Base-by-base conservation (phyloP, 1,284 basidiomycete species). In the Hortiboletus rubellus region DNA sequence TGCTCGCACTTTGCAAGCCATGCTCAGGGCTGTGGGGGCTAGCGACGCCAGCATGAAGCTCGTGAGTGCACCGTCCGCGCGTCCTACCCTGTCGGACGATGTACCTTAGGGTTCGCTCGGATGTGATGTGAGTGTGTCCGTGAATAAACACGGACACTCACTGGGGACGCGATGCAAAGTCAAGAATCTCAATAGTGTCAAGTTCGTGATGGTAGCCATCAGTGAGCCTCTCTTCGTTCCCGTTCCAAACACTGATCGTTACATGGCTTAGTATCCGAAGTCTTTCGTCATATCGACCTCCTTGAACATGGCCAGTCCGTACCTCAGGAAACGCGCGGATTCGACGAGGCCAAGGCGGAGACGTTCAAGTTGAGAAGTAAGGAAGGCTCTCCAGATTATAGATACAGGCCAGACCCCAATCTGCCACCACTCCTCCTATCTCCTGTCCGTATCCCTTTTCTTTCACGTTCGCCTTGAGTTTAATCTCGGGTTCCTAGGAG, bases 21-120 rank as follows among this genome's bases (percentile, higher is more conserved):
- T 97, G 18, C 76, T 99, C 15, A 84, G 96, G 8, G 81, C 91
- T 10, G 80, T 97, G 6, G 94, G 93, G 0, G 87, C 92, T 0
- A 94, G 93, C 50, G 94, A 97, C 70, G 96, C 94, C 1, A 97
- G 97, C 69, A 98, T 99, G 97, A 96, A 99, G 66, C 87, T 95
- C 73, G 95, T 93, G 72, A 62, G 72, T 60, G 18, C 42, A n/a
- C 40, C 22, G 12, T 33, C 24, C 36, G 22, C 22, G 8, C 17
- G 17, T n/a, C 7, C 43, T 49, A 7, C 11, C 3, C 6, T 10
- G 17, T 38, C 44, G 57, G 8, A 51, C 41, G 43, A 33, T 30
- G 17, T 11, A 48, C 54, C 54, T 54, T 52, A 96, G 94, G 95
- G 95, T 2, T 96, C 94, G 10, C 77, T 99, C 36, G 84, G 96